Base-by-base conservation (phyloP, 805 yeast genomes). In the Myxozyma neotropica region DNA sequence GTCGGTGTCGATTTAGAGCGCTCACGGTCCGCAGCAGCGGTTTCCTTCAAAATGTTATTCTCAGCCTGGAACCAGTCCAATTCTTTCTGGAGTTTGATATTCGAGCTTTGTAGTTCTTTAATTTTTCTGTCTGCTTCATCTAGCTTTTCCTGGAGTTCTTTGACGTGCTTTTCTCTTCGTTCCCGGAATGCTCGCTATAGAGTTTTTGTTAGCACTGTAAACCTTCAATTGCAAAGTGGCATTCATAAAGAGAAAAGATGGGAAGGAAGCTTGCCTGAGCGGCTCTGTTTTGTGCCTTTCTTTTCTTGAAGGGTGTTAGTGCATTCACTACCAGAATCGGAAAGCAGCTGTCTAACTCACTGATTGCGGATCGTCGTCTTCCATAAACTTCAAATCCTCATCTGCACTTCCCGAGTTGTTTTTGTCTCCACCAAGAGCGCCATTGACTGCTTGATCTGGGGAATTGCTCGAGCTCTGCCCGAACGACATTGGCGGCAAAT, bases 291-390 rank as follows among this genome's bases (percentile, higher is more conserved):
- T 61, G 62, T 3, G 57, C 59, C 33, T 61, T 57, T 73, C 78
- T 46, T 78, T 80, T 12, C 89, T 89, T 60, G 10, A 39, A 17
- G 2, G 27, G 19, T 27, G 49, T 29, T 23, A 15, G 29, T 21
- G 7, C 17, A 12, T 21, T 19, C 3, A 21, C 10, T 7, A 2
- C 24, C 2, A 45, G 8, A 2, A 15, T 19, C 21, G 8, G 21
- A 7, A 13, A 1, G 21, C 17, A 26, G 2, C 12, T 6, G 5
- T 3, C 19, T 8, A 13, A 48, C 58, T 27, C 17, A 55, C 58
- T 31, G 42, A 40, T 27, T 40, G 58, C 42, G 31, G 24, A 17
- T 55, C 48, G 19, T 39, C 53, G 6, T 47, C 58, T 23, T 47
- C 46, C 7, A 15, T 17, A 27, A 38, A 15, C 19, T 53, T 53